phyloP scores from a whole-genome alignment of 2,329 filamentous ascomycete species.

The Aspergillus pseudoglaucus region DNA sequence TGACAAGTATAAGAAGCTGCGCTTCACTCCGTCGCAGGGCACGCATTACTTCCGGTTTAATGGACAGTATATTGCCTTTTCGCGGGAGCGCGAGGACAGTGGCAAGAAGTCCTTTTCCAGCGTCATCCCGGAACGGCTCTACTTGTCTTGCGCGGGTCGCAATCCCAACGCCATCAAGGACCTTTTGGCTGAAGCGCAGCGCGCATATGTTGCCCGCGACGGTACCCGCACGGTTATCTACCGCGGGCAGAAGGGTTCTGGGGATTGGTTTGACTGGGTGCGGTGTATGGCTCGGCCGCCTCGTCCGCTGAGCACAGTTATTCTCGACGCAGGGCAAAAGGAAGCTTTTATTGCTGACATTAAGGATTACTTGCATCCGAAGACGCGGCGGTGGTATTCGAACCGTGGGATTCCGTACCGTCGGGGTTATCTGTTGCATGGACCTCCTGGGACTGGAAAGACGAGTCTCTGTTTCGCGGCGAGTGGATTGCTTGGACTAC shows the following conservation, averaged over 20 bases:
- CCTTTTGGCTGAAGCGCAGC: slow-evolving; percentile 30
- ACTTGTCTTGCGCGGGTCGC: slow-evolving; percentile 30
- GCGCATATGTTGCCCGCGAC: slow-evolving; percentile 30
- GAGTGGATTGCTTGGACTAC: slow-evolving; percentile 63
- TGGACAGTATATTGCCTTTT: slow-evolving; percentile 44
- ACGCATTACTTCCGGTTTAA: slow-evolving; percentile 64
- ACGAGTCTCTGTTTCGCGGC: slow-evolving; percentile 64
- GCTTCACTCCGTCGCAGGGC: slow-evolving; percentile 62
- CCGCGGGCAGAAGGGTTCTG: slow-evolving; percentile 22
- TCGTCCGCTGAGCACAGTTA: slow-evolving; percentile 49
- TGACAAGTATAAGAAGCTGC: slow-evolving; percentile 29
- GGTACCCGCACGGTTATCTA: slow-evolving; percentile 34
- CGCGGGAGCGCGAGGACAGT: slow-evolving; percentile 22
- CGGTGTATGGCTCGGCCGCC: slow-evolving; percentile 41
- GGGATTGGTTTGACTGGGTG: slow-evolving; percentile 21
- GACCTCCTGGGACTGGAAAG: slow-evolving; percentile 75
- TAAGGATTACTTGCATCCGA: slow-evolving; percentile 51
- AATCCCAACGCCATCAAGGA: slow-evolving; percentile 28
- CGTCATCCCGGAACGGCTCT: slow-evolving; percentile 22
- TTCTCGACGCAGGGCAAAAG: slow-evolving; percentile 47
- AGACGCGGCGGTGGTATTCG: slow-evolving; percentile 63
- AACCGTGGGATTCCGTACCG: slow-evolving; percentile 80
- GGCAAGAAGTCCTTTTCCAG: slow-evolving; percentile 8
- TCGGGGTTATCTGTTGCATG: slow-evolving; percentile 74
- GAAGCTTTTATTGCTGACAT: slow-evolving; percentile 46